phyloP scores from a whole-genome alignment of 768 basidiomycete species.

The Pleurotus tuoliensis region DNA sequence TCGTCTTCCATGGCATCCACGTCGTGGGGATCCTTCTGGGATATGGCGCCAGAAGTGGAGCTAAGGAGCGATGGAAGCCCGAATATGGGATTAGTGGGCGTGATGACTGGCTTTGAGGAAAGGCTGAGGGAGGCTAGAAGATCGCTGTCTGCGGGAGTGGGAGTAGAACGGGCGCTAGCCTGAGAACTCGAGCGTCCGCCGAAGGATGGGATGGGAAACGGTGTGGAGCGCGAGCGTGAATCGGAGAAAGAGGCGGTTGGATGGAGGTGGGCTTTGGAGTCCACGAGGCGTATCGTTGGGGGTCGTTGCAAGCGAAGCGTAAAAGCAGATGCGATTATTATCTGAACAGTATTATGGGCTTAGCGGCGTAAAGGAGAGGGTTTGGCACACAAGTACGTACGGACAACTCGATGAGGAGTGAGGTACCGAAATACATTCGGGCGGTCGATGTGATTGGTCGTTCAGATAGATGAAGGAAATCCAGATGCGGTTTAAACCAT shows the following conservation, averaged over 20 bases:
- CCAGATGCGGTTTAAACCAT: constrained; percentile 36
- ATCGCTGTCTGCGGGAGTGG: constrained; percentile 43
- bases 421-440: constrained; percentile 43
- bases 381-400: constrained; percentile 34
- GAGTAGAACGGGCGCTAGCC: constrained; percentile 15
- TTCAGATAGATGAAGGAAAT: constrained; percentile 31
- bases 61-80: constrained; percentile 59
- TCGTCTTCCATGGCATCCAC: constrained; percentile 26
- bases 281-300: constrained; percentile 66
- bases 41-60: constrained; percentile 18
- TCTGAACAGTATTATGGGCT: constrained; percentile 30
- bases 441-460: constrained; percentile 30
- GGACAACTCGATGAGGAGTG: constrained; percentile 47
- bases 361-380: background rate
- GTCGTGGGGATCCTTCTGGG: constrained; percentile 13
- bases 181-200: constrained; percentile 3
- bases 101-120: constrained; percentile 58
- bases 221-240: constrained; percentile 13
- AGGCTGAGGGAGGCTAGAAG: constrained; percentile 59
- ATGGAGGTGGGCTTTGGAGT: constrained; percentile 44
- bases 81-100: constrained; percentile 52
- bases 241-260: constrained; percentile 39
- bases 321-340: constrained; percentile 45
- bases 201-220: background rate
- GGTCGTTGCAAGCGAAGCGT: constrained; percentile 64